These are phyloP conservation scores for Geotrichum fermentans DNA, from an alignment of 1,139 yeast genomes.

Conservation along the genomic window DNA sequence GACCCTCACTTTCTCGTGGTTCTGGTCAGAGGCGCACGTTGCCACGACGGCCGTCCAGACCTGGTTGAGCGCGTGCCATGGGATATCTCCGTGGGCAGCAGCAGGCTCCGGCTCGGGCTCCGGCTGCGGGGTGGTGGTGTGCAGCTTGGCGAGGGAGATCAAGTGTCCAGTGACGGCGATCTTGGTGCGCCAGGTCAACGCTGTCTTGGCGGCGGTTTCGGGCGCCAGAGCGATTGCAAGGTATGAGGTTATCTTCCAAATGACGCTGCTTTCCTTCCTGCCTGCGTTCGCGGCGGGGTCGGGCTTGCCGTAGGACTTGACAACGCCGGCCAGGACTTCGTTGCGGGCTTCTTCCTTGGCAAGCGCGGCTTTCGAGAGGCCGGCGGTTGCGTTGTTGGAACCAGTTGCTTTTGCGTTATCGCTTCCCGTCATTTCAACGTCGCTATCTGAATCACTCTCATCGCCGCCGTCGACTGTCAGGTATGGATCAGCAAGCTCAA, in stretches of 20 bases:
- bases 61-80: slow-evolving; percentile 22
- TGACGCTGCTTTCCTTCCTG: slow-evolving; percentile 2
- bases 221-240: slow-evolving; percentile 6
- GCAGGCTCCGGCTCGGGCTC: slow-evolving; percentile 17
- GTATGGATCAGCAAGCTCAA: slow-evolving; percentile 35
- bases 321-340: slow-evolving; percentile 32
- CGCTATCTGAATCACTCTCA: slow-evolving; percentile 31
- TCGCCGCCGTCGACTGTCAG: slow-evolving; percentile 23
- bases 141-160: slow-evolving; percentile 5
- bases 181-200: slow-evolving; percentile 1
- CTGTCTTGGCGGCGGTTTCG: slow-evolving; percentile 7
- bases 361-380: slow-evolving; percentile 24
- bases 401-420: not conserved
- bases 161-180: slow-evolving; percentile 6
- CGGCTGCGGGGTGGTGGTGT: slow-evolving; percentile 16
- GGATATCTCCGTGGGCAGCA: slow-evolving; percentile 32
- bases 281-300: no score
- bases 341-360: slow-evolving; percentile 41
- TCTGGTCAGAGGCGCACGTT: slow-evolving; percentile 43
- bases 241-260: slow-evolving; percentile 9
- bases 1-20: slow-evolving; percentile 60
- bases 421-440: slow-evolving; percentile 27
- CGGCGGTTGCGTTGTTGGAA: slow-evolving; percentile 6
- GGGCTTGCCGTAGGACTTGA: slow-evolving; percentile 24
- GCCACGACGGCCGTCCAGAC: slow-evolving; percentile 35